Evolutionary conservation across 495 filamentous ascomycete species (phyloP).

Genomic region (Tuber brumale): DNA sequence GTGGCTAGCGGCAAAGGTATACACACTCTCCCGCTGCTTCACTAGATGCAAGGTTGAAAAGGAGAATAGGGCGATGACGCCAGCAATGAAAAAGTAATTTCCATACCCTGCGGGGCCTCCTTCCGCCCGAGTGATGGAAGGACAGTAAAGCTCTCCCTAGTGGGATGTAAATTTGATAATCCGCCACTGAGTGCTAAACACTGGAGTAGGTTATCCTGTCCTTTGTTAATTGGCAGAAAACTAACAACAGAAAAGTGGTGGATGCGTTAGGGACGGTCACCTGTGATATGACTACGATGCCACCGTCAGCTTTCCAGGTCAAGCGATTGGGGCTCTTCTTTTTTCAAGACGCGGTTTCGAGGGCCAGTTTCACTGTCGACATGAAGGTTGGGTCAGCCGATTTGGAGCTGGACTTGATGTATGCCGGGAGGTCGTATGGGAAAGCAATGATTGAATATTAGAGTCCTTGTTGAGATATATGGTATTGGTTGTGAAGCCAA

Average conservation of each 20-base stretch:
- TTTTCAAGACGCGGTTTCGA: neutral
- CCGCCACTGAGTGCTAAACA: slow-evolving; percentile 16
- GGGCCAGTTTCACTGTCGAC: slow-evolving; percentile 7
- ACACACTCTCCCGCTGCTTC: neutral
- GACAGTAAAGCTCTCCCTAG: neutral
- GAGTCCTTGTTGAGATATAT: neutral
- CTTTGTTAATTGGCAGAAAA: neutral
- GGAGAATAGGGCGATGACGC: slow-evolving; percentile 22
- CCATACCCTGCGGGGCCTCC: slow-evolving; percentile 8
- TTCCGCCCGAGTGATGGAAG: neutral
- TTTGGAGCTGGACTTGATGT: slow-evolving; percentile 4
- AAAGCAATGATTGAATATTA: slow-evolving; percentile 13
- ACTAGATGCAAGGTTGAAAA: neutral
- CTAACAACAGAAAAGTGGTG: slow-evolving; percentile 15
- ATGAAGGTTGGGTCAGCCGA: slow-evolving; percentile 9
- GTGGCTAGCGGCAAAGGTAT: slow-evolving; percentile 33
- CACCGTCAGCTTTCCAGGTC: slow-evolving; percentile 11
- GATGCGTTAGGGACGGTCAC: slow-evolving; percentile 7
- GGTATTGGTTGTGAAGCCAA: neutral
- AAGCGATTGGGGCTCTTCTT: neutral
- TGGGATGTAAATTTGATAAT: slow-evolving; percentile 7
- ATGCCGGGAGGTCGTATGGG: slow-evolving; percentile 5
- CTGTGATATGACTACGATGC: slow-evolving; percentile 8
- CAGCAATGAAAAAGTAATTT: slow-evolving; percentile 8
- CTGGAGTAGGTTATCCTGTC: neutral